These are phyloP conservation scores for Bryum argenteum DNA, from an alignment of 225 moss, liverwort and hornwort species.

Conservation along the genomic window DNA sequence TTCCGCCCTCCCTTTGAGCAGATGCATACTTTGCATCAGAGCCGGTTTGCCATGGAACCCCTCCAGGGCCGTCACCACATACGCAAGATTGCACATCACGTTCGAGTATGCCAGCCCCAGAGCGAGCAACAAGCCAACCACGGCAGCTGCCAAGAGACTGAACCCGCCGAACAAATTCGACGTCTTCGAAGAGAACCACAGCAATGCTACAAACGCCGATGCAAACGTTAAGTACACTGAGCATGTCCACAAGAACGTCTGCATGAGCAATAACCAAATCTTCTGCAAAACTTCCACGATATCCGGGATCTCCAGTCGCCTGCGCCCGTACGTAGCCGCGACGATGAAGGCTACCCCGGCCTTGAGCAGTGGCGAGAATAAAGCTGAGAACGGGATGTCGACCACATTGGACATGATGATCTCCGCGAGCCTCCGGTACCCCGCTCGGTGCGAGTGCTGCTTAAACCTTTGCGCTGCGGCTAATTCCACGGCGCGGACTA, in stretches of 20 bases:
- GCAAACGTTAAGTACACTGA: slow-evolving; percentile 63
- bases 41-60: slow-evolving; percentile 50
- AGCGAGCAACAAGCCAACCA: slow-evolving; percentile 36
- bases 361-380: slow-evolving; percentile 70
- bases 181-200: slow-evolving; percentile 54
- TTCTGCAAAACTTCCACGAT: slow-evolving; percentile 63
- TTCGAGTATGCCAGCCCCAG: slow-evolving; percentile 39
- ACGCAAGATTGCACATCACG: slow-evolving; percentile 52
- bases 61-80: slow-evolving; percentile 63
- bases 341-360: slow-evolving; percentile 82
- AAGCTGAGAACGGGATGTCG: slow-evolving; percentile 75
- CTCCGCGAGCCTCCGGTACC: slow-evolving; percentile 73
- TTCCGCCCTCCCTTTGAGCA: slow-evolving; percentile 38
- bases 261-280: slow-evolving; percentile 77
- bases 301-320: slow-evolving; percentile 55
- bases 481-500: slow-evolving; percentile 56
- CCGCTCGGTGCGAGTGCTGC: slow-evolving; percentile 58
- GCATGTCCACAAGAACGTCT: slow-evolving; percentile 77
- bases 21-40: slow-evolving; percentile 34
- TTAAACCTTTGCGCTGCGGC: slow-evolving; percentile 53
- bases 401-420: slow-evolving; percentile 74
- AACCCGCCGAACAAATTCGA: slow-evolving; percentile 35
- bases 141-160: slow-evolving; percentile 29
- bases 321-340: slow-evolving; percentile 75
- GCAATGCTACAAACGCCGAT: slow-evolving; percentile 51